Conservation (phyloP, 441 rosid genomes). For the Populus hybrid region DNA sequence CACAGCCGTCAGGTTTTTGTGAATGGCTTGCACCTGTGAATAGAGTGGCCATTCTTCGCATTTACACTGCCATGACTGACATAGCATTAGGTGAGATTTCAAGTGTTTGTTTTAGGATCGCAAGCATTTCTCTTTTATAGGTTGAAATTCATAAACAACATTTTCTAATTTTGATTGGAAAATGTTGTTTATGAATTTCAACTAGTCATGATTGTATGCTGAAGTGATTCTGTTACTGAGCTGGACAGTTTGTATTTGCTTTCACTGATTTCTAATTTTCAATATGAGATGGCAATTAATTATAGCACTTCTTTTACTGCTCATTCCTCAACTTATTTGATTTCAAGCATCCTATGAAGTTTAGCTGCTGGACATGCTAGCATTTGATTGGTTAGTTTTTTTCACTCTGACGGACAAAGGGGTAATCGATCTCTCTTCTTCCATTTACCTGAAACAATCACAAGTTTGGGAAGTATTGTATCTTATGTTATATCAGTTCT, state of each 20-base stretch:
- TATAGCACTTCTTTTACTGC: background rate
- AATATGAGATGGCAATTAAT: background rate
- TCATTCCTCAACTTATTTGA: background rate
- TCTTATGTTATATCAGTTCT: background rate
- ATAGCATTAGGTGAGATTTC: background rate
- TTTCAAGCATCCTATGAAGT: background rate
- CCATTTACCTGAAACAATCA: too few species aligned
- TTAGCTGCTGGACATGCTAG: background rate
- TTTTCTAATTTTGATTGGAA: background rate
- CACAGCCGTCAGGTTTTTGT: conserved; percentile 30
- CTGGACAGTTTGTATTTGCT: background rate
- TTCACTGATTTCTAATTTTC: background rate
- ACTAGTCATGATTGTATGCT: background rate
- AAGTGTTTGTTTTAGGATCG: too few species aligned
- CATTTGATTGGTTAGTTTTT: background rate
- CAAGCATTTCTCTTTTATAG: background rate
- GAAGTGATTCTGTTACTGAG: background rate
- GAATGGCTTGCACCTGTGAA: conserved; percentile 25
- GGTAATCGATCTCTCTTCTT: too few species aligned
- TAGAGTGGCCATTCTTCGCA: background rate
- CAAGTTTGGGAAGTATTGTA: too few species aligned
- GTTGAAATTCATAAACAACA: background rate
- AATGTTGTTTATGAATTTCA: background rate
- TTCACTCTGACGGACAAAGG: background rate
- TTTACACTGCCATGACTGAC: background rate